Evolutionary conservation across 1,284 basidiomycete genomes (phyloP).

Genomic region (Leccinum solheimii): DNA sequence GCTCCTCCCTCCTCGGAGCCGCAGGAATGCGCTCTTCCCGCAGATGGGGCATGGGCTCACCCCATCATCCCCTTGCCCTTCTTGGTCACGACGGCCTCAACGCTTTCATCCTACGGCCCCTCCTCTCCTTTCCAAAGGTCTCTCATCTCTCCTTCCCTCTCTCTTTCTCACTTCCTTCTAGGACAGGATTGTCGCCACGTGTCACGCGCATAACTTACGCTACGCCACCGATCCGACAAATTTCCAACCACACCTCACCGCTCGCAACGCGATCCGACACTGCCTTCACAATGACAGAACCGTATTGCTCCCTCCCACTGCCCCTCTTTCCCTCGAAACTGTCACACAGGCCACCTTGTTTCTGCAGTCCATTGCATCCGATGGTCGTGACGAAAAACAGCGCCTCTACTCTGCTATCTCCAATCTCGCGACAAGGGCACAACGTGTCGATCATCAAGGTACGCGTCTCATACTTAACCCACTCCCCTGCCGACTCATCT

Average conservation of each 20-base stretch:
- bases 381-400: conserved; percentile 17
- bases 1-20: conserved; percentile 54
- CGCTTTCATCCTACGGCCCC: conserved; percentile 67
- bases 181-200: conserved; percentile 76
- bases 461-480: conserved; percentile 8
- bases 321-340: conserved; percentile 32
- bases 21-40: conserved; percentile 65
- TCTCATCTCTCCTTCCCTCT: conserved; percentile 1
- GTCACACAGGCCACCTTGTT: conserved; percentile 33
- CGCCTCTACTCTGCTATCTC: conserved; percentile 39
- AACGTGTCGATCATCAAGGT: conserved; percentile 40
- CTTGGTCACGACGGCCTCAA: conserved; percentile 58
- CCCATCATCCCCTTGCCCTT: conserved; percentile 39
- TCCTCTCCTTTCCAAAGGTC: conserved; percentile 69
- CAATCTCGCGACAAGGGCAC: conserved; percentile 34
- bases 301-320: conserved; percentile 28
- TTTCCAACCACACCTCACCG: conserved; percentile 65
- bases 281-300: conserved; percentile 28
- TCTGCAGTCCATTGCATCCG: conserved; percentile 30
- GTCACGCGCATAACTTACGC: conserved; percentile 55
- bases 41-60: conserved; percentile 72
- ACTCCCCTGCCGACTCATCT: conserved; percentile 11
- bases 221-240: conserved; percentile 71
- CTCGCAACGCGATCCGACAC: conserved; percentile 68
- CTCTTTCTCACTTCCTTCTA: conserved; percentile 31